Conservation (phyloP, 148 eudicot species). For the Camellia japonica region DNA sequence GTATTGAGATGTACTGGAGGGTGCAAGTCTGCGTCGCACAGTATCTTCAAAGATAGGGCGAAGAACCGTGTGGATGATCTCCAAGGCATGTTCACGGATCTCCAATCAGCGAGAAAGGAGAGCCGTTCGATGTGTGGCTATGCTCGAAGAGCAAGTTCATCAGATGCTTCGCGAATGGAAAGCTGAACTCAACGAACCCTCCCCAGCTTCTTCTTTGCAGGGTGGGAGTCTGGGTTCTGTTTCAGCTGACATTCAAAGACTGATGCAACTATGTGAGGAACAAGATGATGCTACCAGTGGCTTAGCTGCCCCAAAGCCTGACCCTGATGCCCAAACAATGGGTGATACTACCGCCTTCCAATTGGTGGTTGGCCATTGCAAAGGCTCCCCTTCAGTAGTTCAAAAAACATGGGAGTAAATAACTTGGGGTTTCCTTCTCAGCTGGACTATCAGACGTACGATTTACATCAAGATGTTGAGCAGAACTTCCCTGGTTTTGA, state of each 20-base stretch:
- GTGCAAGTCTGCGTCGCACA: slow-evolving; percentile 79
- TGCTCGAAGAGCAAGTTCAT: slow-evolving; percentile 88
- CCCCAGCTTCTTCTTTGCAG: slow-evolving; percentile 91
- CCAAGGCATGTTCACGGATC: slow-evolving; percentile 73
- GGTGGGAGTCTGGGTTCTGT: slow-evolving; percentile 74
- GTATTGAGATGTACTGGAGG: no score
- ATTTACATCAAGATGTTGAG: slow-evolving; percentile 56
- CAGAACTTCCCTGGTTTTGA: slow-evolving; percentile 48
- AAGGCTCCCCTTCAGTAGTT: slow-evolving; percentile 44
- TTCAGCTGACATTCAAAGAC: slow-evolving; percentile 76
- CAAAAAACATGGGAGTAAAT: slow-evolving; percentile 39
- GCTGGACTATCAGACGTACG: slow-evolving; percentile 55
- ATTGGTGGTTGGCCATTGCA: slow-evolving; percentile 45
- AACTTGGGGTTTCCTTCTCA: slow-evolving; percentile 50
- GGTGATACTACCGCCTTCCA: slow-evolving; percentile 34
- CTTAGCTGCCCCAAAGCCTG: slow-evolving; percentile 75
- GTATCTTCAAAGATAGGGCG: slow-evolving; percentile 83
- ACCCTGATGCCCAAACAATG: slow-evolving; percentile 64
- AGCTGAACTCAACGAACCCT: slow-evolving; percentile 82
- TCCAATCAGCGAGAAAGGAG: slow-evolving; percentile 85
- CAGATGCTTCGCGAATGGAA: slow-evolving; percentile 97
- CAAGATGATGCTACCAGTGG: slow-evolving; percentile 96
- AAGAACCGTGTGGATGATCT: slow-evolving; percentile 96
- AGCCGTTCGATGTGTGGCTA: slow-evolving; percentile 63
- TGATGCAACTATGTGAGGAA: slow-evolving; percentile 81